Conservation (phyloP, 1,139 yeast species). For the Saccharomyces hybrid region DNA sequence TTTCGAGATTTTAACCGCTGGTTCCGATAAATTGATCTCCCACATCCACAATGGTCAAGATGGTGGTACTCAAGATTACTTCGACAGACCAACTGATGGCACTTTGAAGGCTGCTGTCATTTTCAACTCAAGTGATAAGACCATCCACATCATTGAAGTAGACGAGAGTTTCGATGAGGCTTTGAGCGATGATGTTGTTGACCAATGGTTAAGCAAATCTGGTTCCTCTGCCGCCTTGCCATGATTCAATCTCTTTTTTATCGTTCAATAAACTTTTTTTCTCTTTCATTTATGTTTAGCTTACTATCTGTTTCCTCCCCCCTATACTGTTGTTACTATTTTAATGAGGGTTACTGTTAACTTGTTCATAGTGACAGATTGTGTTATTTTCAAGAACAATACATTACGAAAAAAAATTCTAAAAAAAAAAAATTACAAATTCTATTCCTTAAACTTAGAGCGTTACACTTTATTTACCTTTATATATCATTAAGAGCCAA, state of each 20-base stretch:
- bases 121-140: slow-evolving; percentile 48
- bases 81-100: slow-evolving; percentile 68
- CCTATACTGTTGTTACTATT: background rate
- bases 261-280: background rate
- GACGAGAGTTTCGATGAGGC: slow-evolving; percentile 50
- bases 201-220: slow-evolving; percentile 43
- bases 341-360: background rate
- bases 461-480: background rate
- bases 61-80: slow-evolving; percentile 85
- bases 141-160: slow-evolving; percentile 54
- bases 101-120: slow-evolving; percentile 87
- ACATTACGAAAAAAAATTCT: background rate
- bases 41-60: slow-evolving; percentile 90
- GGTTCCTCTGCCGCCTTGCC: slow-evolving; percentile 44
- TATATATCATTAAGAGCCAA: background rate
- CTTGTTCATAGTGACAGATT: background rate
- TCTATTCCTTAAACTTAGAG: background rate
- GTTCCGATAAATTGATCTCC: slow-evolving; percentile 65
- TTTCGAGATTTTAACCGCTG: slow-evolving; percentile 72
- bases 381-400: slow-evolving; percentile 1
- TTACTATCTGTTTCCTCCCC: background rate
- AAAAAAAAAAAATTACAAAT: background rate
- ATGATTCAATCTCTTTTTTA: slow-evolving; percentile 7
- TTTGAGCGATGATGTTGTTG: slow-evolving; percentile 48
- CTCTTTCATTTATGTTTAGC: background rate